Evolutionary conservation across 2,329 filamentous ascomycete genomes (phyloP), one percentile per base, ranked within the genome.

Genomic region (Stylonectria norvegica): DNA sequence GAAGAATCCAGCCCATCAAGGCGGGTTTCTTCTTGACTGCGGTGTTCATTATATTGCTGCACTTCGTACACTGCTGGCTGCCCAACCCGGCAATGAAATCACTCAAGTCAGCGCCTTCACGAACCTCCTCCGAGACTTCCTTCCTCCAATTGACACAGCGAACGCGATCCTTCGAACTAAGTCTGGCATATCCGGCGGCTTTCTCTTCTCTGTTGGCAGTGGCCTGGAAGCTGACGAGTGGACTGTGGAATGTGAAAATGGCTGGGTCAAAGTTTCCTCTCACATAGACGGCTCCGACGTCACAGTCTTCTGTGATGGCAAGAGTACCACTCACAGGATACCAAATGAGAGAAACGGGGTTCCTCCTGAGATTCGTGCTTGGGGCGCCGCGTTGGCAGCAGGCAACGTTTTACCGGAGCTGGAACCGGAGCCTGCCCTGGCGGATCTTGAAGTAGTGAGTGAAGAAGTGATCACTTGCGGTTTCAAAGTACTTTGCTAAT

Each of bases 11-110:
- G 34, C 36, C 2, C 39, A 45, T 38, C 41, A 43, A 15, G 41
- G 41, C 15, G 41, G 41, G 15, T 43, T 40, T 20, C 36, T 43
- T 4, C 41, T 43, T 1, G 47, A 49, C 20, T 36, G 41, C 8
- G 47, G 47, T 6, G 46, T 49, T 23, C 47, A 49, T 35, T 48
- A 43, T n/a, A 30, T 48, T 22, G 47, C 42, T 5, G 46, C 40
- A 8, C 35, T 49, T 8, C 25, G 3, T 2, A 22, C 31, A 9
- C 34, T 48, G 5, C 27, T 48, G 2, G 7, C 10, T 11, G 36
- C 42, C 3, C 31, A 40, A 12, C 2, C 34, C 8, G 39, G 45
- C 12, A 36, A 48, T 3, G 16, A 46, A 2, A 32, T 40, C 4
- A 10, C 18, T 28, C 11, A 14, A 8, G 20, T 46, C 9, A 27